Conservation (phyloP, 257 asterid genomes). For the Ehretia macrophylla region DNA sequence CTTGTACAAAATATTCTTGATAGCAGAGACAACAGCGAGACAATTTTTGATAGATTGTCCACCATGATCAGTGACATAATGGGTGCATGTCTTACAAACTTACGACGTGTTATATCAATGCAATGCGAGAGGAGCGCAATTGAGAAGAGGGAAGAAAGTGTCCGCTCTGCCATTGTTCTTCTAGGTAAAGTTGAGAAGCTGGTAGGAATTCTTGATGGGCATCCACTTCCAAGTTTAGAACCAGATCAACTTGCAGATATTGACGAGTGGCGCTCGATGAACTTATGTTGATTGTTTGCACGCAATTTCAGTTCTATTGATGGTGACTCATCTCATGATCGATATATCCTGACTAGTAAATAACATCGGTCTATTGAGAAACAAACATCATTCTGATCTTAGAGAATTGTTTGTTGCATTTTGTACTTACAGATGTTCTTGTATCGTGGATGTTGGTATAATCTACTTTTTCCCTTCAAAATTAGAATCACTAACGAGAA, state of each 20-base stretch:
- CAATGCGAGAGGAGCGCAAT: slow-evolving; percentile 53
- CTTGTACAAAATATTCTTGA: slow-evolving; percentile 38
- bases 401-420: no score
- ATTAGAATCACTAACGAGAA: no score
- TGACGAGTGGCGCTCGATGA: slow-evolving; percentile 50
- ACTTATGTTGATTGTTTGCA: slow-evolving; percentile 21
- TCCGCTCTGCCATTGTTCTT: slow-evolving; percentile 49
- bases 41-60: slow-evolving; percentile 35
- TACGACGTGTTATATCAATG: slow-evolving; percentile 45
- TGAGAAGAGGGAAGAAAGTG: slow-evolving; percentile 47
- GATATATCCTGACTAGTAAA: no score
- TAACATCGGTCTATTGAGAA: no score
- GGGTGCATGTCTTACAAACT: slow-evolving; percentile 71
- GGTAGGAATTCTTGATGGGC: slow-evolving; percentile 47
- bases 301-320: no score
- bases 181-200: slow-evolving; percentile 59
- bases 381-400: no score
- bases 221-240: slow-evolving; percentile 32
- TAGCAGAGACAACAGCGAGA: slow-evolving; percentile 12
- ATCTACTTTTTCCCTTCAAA: no score
- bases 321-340: no score
- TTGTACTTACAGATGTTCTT: no score
- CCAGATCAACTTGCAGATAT: slow-evolving; percentile 41
- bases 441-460: no score
- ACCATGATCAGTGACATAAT: slow-evolving; percentile 46